A percentile compares a stretch with the other conserved stretches of the same genome.
These are phyloP conservation scores for Biscogniauxia mediterranea DNA, from an alignment of 2,329 filamentous ascomycete species.

Conservation along the genomic window DNA sequence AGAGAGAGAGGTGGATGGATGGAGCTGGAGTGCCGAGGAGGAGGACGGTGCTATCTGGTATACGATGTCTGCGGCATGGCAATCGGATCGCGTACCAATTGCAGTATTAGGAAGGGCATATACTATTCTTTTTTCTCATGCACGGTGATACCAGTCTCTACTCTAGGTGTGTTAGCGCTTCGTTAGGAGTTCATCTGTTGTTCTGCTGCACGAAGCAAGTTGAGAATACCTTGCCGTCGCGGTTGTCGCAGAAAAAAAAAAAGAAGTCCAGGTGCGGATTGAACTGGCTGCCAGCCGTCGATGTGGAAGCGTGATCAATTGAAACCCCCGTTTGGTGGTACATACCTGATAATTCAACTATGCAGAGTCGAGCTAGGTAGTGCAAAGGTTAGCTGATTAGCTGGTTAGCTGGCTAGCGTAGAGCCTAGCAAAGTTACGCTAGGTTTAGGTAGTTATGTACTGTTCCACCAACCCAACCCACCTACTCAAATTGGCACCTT, in stretches of 20 bases:
- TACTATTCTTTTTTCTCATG: slow-evolving; percentile 12
- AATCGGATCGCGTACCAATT: slow-evolving; percentile 27
- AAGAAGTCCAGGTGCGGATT: slow-evolving; percentile 16
- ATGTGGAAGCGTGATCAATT: not conserved
- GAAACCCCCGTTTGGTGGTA: not conserved
- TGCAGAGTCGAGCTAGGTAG: not conserved
- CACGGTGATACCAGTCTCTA: slow-evolving; percentile 1
- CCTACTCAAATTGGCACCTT: slow-evolving; percentile 14
- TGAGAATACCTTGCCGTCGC: slow-evolving; percentile 25
- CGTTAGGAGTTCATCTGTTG: slow-evolving; percentile 3
- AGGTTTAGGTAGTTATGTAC: too few relatives aligned
- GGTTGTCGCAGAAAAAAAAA: slow-evolving; percentile 25
- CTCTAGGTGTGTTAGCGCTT: not conserved
- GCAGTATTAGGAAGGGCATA: slow-evolving; percentile 12
- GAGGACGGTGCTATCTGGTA: slow-evolving; percentile 26
- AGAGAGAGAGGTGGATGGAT: slow-evolving; percentile 12
- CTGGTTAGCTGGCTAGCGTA: too few relatives aligned
- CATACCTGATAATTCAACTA: not conserved
- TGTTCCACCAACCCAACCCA: slow-evolving; percentile 14
- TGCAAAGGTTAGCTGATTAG: not conserved
- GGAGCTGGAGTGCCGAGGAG: slow-evolving; percentile 13
- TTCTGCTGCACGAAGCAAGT: slow-evolving; percentile 13
- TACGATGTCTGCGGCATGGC: slow-evolving; percentile 30
- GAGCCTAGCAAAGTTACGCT: too few relatives aligned
- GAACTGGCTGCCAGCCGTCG: not conserved